These are phyloP conservation scores for Oidiodendron maius DNA, from an alignment of 495 filamentous ascomycete species.

Conservation along the genomic window DNA sequence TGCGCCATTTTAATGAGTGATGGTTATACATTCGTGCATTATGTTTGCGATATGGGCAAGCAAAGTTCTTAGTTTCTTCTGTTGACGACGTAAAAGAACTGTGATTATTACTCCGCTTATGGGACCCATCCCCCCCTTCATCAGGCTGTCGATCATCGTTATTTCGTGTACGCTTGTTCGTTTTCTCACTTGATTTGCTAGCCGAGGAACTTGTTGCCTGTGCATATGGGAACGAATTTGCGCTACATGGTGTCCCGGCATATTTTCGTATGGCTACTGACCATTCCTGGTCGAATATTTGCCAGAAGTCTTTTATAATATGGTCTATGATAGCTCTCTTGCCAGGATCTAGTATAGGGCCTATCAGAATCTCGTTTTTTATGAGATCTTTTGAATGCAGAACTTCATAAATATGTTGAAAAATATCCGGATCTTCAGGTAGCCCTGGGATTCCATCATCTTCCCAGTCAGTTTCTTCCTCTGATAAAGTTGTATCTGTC, in stretches of 20 bases:
- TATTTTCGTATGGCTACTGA: neutral
- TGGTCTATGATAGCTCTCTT: slow-evolving; percentile 1
- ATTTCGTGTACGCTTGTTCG: neutral
- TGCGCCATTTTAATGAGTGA: neutral
- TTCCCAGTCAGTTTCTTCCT: neutral
- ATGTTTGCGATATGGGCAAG: neutral
- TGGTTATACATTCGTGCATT: neutral
- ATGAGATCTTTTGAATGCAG: neutral
- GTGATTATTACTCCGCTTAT: neutral
- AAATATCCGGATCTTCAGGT: neutral
- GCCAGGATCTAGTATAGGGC: neutral
- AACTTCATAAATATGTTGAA: neutral
- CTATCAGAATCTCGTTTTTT: neutral
- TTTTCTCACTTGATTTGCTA: neutral
- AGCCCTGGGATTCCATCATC: neutral
- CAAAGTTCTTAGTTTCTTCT: neutral
- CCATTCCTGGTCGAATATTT: slow-evolving; percentile 9
- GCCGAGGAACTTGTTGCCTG: neutral
- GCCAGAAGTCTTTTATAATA: slow-evolving; percentile 12
- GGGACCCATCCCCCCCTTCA: neutral
- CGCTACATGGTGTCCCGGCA: neutral
- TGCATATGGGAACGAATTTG: neutral
- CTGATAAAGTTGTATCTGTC: neutral
- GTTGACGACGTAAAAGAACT: neutral
- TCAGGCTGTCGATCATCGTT: neutral